Evolutionary conservation across 257 asterid species (phyloP), one percentile per base, ranked within the genome.

Genomic region (Ocimum tenuiflorum): DNA sequence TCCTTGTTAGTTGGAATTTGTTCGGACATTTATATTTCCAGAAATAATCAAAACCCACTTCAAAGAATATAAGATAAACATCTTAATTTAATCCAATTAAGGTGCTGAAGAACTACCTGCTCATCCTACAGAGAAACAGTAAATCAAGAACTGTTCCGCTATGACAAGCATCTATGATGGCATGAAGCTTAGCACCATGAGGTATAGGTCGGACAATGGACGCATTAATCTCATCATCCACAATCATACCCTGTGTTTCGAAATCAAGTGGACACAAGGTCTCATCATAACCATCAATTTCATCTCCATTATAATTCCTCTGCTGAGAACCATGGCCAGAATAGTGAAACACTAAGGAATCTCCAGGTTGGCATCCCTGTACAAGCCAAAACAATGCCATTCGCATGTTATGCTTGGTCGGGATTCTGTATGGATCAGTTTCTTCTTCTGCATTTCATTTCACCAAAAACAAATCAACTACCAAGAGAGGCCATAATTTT

Each of bases 311-410:
- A 68, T 79, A 81, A 78, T 89, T 83, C 78, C 94, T 80, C 61
- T 89, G 97, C 61, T 84, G 75, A 15, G 97, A 89, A 47, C 99
- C 97, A 77, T 92, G 99, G 69, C 99, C 99, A 68, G 97, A 92
- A 77, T 79, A 92, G 66, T 92, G 96, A 14, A 92, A 92, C 51
- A 92, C 86, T 81, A 92, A 66, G 4, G 99, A 87, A 52, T 92
- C 99, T 76, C 97, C 99, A 0, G 90, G 79, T 77, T 89, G 96
- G 68, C 97, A 92, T 55, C 95, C 99, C 67, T 92, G 96, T 58
- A 92, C 85, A 54, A 92, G 95, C 99, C 97, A 92, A 78, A 63
- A 79, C 63, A 92, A 49, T 22, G 99, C 97, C 96, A 87, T 85
- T 54, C 96, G 88, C 63, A 92, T 86, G 79, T 92, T 92, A 29